These are phyloP conservation scores for Chlamydomonas sphaeroides DNA, from an alignment of 139 green algal genomes.

Conservation along the genomic window DNA sequence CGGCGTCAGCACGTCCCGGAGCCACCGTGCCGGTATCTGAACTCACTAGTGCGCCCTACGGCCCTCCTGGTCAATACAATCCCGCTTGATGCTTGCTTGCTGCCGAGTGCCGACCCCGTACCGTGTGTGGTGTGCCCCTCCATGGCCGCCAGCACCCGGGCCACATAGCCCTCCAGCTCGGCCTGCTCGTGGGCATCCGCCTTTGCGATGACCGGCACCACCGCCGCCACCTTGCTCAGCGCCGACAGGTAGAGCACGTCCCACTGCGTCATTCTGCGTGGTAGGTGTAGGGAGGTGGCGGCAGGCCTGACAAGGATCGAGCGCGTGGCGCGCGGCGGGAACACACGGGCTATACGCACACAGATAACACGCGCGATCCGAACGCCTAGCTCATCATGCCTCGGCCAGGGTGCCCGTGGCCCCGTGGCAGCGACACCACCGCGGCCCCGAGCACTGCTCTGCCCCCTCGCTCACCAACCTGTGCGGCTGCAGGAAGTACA, in stretches of 20 bases:
- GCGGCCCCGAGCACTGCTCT: too few relatives aligned
- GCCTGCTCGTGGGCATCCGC: neutral
- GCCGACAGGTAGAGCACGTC: constrained; percentile 5
- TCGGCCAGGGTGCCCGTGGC: too few relatives aligned
- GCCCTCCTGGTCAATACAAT: neutral
- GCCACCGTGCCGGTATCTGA: too few relatives aligned
- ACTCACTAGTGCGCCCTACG: neutral
- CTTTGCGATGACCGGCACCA: neutral
- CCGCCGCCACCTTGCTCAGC: neutral
- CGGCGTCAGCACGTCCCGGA: too few relatives aligned
- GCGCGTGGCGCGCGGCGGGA: too few relatives aligned
- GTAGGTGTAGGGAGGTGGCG: neutral
- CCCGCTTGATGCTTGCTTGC: neutral
- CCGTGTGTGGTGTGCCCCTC: too few relatives aligned
- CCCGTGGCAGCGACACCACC: too few relatives aligned
- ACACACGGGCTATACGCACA: too few relatives aligned
- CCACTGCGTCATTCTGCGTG: neutral
- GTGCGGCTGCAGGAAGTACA: too few relatives aligned
- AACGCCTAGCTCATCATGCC: too few relatives aligned
- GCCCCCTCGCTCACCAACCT: neutral
- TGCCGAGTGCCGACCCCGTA: too few relatives aligned
- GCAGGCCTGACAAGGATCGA: too few relatives aligned
- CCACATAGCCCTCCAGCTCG: neutral
- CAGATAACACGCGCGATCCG: neutral
- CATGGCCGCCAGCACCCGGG: neutral